Evolutionary conservation across 116 monocot genomes (phyloP).

Genomic region (Posidonia oceanica): DNA sequence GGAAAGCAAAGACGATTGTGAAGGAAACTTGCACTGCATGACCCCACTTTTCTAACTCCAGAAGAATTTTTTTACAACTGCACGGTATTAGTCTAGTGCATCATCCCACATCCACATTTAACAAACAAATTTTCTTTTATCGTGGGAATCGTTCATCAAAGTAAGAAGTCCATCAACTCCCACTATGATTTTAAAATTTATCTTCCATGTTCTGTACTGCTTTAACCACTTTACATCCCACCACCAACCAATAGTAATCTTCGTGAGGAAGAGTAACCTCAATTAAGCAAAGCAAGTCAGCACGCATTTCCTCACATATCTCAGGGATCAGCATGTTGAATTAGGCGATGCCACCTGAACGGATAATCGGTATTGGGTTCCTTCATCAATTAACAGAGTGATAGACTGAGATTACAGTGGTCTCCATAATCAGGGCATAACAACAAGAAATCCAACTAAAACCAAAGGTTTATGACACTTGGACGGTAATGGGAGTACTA

Average conservation of each 20-base stretch:
- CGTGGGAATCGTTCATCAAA: background rate
- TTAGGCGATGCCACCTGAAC: background rate
- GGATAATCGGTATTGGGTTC: background rate
- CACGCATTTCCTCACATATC: background rate
- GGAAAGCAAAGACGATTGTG: background rate
- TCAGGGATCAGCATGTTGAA: background rate
- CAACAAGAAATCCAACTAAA: background rate
- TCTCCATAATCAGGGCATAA: background rate
- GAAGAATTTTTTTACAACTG: background rate
- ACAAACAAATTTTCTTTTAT: background rate
- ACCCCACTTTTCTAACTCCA: too few species aligned
- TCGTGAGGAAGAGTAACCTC: background rate
- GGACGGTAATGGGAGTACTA: too few species aligned
- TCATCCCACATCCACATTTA: background rate
- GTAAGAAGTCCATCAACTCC: background rate
- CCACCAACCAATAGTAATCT: background rate
- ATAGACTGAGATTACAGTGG: background rate
- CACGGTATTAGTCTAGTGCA: background rate
- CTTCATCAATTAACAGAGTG: background rate
- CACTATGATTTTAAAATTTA: background rate
- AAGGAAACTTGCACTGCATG: background rate
- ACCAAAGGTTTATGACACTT: background rate
- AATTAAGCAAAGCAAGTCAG: background rate
- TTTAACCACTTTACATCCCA: background rate
- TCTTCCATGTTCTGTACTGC: background rate